Percentiles rank a stretch among this genome's conserved stretches.
Evolutionary conservation across 139 green algal species (phyloP).

Genomic region (Limnomonas spitsbergensis): DNA sequence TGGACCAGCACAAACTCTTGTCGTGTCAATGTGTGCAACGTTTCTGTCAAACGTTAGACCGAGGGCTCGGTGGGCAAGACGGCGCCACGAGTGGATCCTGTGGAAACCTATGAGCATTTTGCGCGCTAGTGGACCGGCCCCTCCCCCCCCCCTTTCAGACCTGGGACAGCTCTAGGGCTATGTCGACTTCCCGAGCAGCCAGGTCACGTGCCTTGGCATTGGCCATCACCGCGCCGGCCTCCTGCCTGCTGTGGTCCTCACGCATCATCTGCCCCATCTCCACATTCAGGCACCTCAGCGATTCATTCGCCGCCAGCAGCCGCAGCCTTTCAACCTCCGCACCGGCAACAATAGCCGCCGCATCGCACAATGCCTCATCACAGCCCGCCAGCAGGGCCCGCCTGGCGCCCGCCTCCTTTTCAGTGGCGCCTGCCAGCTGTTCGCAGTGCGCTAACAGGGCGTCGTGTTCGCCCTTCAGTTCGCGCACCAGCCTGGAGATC

Average conservation of each 20-base stretch:
- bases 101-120: no score
- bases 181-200: neutral
- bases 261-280: no score
- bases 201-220: neutral
- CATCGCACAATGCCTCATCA: neutral
- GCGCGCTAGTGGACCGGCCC: no score
- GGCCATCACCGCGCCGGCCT: neutral
- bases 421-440: neutral
- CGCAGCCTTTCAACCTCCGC: neutral
- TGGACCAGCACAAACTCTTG: no score
- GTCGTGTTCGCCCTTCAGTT: neutral
- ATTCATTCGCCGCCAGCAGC: neutral
- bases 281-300: neutral
- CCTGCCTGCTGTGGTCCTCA: no score
- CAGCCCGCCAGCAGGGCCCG: neutral
- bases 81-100: no score
- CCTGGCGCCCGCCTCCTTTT: neutral
- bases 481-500: neutral
- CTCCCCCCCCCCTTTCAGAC: no score
- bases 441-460: neutral
- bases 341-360: neutral
- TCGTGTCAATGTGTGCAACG: no score
- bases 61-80: no score
- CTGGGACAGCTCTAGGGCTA: neutral
- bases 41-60: no score